Evolutionary conservation across 257 asterid species (phyloP), one percentile per base, ranked within the genome.

Genomic region (Solanum appendiculatum): DNA sequence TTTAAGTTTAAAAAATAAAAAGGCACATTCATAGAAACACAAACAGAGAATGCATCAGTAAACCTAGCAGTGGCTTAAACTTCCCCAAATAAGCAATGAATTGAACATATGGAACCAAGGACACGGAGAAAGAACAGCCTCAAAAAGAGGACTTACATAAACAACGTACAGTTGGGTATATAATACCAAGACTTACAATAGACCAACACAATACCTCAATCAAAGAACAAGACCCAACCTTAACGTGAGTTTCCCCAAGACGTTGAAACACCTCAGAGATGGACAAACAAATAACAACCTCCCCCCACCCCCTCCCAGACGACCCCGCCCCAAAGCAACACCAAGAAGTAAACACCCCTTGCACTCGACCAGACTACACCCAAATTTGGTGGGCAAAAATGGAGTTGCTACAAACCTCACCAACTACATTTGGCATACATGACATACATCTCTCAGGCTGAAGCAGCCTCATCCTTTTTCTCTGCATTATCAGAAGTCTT

Each of bases 401-500:
- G 54, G 83, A 21, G 70, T 34, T 60, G 25, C 25, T 21, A 86
- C 54, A 46, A 80, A 72, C 87, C 91, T 84, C 86, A 44, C 85
- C 85, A 87, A 70, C 86, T 58, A 13, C 14, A 83, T 83, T 70
- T n/a, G 86, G 85, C 34, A 16, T 78, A 44, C 84, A 83, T 69
- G 58, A 84, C 40, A 23, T 64, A 23, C 63, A 46, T 86, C 88
- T 70, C 84, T 86, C 88, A 88, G 36, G 89, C 85, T 44, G 86
- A 91, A 29, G 92, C 83, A 12, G 88, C 77, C 73, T 89, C 87
- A 78, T 87, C 89, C 20, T 75, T 88, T 80, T 72, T 86, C 84
- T 90, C 89, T 4, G 82, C 66, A 69, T 74, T 86, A 85, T 90
- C 90, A 44, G 91, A 58, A 68, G 31, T 85, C 85, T 89, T 91